Conservation (phyloP, 352 stramenopile genomes). For the Phytophthora hibernalis region DNA sequence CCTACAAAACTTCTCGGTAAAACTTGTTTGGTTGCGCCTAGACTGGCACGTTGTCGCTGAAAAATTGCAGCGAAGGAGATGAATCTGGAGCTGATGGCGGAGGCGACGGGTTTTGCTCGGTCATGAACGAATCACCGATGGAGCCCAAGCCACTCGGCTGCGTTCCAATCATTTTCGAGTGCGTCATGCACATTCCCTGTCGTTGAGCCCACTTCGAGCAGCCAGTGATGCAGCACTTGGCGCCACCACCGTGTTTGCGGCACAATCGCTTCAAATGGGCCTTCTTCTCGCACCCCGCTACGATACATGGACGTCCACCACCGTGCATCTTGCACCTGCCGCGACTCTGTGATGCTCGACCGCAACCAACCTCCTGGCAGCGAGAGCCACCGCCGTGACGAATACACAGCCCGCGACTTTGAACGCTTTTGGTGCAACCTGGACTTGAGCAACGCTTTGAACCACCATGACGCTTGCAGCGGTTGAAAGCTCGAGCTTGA, state of each 20-base stretch:
- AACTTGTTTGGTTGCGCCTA: background rate
- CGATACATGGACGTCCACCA: slow-evolving; percentile 59
- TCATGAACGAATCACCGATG: background rate
- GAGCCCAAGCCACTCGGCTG: slow-evolving; percentile 12
- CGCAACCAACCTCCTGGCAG: slow-evolving; percentile 63
- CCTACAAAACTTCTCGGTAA: background rate
- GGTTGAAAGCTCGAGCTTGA: slow-evolving; percentile 84
- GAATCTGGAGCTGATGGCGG: slow-evolving; percentile 12
- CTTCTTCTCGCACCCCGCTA: slow-evolving; percentile 83
- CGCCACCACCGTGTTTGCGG: slow-evolving; percentile 82
- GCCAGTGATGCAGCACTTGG: slow-evolving; percentile 68
- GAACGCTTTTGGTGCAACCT: slow-evolving; percentile 84
- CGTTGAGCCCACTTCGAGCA: slow-evolving; percentile 89
- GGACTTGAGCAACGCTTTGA: slow-evolving; percentile 83
- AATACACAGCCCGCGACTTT: slow-evolving; percentile 72
- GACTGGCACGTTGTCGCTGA: slow-evolving; percentile 8
- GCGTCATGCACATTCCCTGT: slow-evolving; percentile 87
- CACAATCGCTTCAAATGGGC: slow-evolving; percentile 84
- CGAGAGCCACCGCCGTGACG: slow-evolving; percentile 80
- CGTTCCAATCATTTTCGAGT: slow-evolving; percentile 57
- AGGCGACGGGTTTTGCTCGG: slow-evolving; percentile 4
- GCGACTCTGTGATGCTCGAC: slow-evolving; percentile 74
- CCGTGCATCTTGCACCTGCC: slow-evolving; percentile 74
- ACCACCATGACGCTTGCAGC: slow-evolving; percentile 84
- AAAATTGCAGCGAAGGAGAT: slow-evolving; percentile 25